Evolutionary conservation across 371 early-diverging fungal species (phyloP), one percentile per base, ranked within the genome.

Genomic region (Blastocladiella emersonii): DNA sequence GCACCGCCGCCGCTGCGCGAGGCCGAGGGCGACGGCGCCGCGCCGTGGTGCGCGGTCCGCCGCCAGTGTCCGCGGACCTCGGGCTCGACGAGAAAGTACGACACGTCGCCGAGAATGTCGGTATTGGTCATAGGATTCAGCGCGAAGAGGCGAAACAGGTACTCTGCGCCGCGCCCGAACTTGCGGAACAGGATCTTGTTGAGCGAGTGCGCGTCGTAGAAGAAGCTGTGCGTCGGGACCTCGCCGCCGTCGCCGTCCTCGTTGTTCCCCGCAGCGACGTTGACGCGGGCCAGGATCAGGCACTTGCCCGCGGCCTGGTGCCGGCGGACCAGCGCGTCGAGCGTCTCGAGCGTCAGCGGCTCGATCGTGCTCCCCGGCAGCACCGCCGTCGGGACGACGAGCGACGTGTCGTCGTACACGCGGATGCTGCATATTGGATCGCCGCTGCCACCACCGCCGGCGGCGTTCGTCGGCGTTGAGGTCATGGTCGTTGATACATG

Each of bases 81-180:
- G 19, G 23, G 36, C 5, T 57, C 25, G 21, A 57, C 57, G 23
- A 59, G 8, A 17, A 59, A 59, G 23, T 59, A 59, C 3, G 10
- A 1, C 15, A 59, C 59, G 23, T 59, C 59, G 32, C 59, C 59
- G 19, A 35, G 8, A 32, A 59, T 59, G 27, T 59, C 59, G 15
- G 59, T 59, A 27, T 59, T 59, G 25, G 59, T 59, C 41, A 59
- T 37, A 1, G 59, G 59, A 21, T 59, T 59, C 25, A 59, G 44
- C 32, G 59, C 59, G 23, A 27, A 59, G 37, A 59, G 59, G 6
- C 59, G 59, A 27, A 59, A 59, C 41, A 59, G 37, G 36, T 59
- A 59, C 15, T 59, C 59, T 12, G 12, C 15, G 59, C 36, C 23
- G 15, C 8, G 13, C 2, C 59, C 59, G 23, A 34, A 59, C 15